Percentiles rank a stretch among this genome's conserved stretches.
phyloP scores from a whole-genome alignment of 768 basidiomycete species.

The Podaxis rugospora region DNA sequence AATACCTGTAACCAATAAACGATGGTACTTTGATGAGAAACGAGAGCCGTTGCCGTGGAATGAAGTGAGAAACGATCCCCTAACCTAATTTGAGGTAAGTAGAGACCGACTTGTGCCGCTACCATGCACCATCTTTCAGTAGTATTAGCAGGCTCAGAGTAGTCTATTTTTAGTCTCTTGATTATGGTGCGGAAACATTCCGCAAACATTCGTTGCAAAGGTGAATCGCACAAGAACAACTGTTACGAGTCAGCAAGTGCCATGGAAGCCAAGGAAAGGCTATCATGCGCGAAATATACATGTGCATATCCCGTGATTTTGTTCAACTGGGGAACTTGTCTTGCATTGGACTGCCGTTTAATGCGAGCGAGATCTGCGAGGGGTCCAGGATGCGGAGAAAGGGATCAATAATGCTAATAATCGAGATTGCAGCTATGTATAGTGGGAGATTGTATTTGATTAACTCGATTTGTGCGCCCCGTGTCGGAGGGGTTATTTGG shows the following conservation, averaged over 20 bases:
- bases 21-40: background rate
- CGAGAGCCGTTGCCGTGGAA: background rate
- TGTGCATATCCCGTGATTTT: too few species aligned
- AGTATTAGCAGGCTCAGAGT: background rate
- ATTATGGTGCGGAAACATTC: background rate
- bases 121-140: background rate
- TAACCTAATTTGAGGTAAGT: background rate
- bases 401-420: background rate
- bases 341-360: background rate
- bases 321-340: background rate
- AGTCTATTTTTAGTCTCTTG: background rate
- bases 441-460: too few species aligned
- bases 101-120: background rate
- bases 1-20: background rate
- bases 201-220: background rate
- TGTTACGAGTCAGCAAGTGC: background rate
- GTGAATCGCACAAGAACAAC: background rate
- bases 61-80: background rate
- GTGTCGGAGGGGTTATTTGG: too few species aligned
- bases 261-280: background rate
- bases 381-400: background rate
- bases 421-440: too few species aligned
- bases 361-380: background rate
- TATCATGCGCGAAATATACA: background rate
- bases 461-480: too few species aligned